These are phyloP conservation scores for Apiospora kogelbergensis DNA, from an alignment of 2,329 filamentous ascomycete genomes.

Conservation along the genomic window DNA sequence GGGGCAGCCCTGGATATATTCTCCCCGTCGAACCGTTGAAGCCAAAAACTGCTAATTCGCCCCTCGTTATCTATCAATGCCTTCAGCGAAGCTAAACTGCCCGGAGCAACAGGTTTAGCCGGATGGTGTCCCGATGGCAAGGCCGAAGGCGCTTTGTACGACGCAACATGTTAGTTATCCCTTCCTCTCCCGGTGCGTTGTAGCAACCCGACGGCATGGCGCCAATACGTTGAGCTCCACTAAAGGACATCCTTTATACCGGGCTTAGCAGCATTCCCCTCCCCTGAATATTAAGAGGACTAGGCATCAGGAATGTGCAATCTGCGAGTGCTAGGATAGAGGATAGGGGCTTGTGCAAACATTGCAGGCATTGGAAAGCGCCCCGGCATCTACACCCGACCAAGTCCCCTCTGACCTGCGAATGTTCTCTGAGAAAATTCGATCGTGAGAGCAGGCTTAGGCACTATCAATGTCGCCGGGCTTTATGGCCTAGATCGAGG, in stretches of 20 bases:
- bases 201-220: not conserved
- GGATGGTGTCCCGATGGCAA: not conserved
- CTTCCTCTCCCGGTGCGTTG: not conserved
- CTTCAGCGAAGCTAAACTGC: not conserved
- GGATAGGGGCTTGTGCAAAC: not conserved
- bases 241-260: not conserved
- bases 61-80: no score
- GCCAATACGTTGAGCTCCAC: not conserved
- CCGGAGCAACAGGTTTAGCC: not conserved
- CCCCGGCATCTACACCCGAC: not conserved
- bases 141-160: not conserved
- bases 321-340: not conserved
- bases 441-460: not conserved
- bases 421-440: not conserved
- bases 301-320: no score
- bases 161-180: not conserved
- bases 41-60: no score
- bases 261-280: not conserved
- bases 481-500: not conserved
- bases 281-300: not conserved
- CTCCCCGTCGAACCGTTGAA: no score
- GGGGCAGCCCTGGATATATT: no score
- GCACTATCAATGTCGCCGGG: not conserved
- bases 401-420: not conserved
- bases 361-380: not conserved